Conservation (phyloP, 805 yeast genomes). For the Pichia californica region DNA sequence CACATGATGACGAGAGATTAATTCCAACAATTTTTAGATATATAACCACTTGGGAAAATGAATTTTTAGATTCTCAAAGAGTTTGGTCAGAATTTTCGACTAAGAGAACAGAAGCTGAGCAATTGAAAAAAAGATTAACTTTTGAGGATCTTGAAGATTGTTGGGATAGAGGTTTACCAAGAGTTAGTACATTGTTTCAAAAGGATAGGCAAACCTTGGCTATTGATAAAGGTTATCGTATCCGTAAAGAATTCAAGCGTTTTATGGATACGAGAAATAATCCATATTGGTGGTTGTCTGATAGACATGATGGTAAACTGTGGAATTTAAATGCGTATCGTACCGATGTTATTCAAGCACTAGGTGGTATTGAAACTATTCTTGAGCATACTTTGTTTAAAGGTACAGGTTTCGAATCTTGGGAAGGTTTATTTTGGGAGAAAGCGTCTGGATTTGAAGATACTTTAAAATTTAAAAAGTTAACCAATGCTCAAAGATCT, state of each 20-base stretch:
- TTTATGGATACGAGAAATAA: constrained; percentile 65
- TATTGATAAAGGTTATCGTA: constrained; percentile 88
- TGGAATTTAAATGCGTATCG: constrained; percentile 93
- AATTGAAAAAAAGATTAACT: constrained; percentile 77
- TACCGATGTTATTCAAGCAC: constrained; percentile 92
- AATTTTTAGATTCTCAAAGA: constrained; percentile 85
- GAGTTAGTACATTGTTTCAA: constrained; percentile 91
- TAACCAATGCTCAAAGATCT: constrained; percentile 95
- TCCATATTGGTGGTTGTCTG: constrained; percentile 96
- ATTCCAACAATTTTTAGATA: constrained; percentile 94
- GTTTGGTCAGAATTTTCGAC: constrained; percentile 98
- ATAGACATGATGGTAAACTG: constrained; percentile 89
- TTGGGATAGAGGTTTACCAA: constrained; percentile 97
- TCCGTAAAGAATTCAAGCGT: constrained; percentile 72
- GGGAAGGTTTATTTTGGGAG: constrained; percentile 99
- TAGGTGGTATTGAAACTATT: constrained; percentile 96
- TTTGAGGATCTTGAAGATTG: constrained; percentile 90
- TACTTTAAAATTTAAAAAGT: constrained; percentile 85
- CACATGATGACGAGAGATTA: constrained; percentile 67
- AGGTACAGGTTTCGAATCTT: constrained; percentile 95
- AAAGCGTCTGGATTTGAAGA: constrained; percentile 97
- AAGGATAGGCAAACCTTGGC: constrained; percentile 93
- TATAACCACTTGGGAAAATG: constrained; percentile 94
- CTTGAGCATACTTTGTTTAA: constrained; percentile 90
- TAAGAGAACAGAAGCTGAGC: constrained; percentile 79